These are phyloP conservation scores for Sarocladium oryzae DNA, from an alignment of 2,329 filamentous ascomycete genomes.

Conservation along the genomic window DNA sequence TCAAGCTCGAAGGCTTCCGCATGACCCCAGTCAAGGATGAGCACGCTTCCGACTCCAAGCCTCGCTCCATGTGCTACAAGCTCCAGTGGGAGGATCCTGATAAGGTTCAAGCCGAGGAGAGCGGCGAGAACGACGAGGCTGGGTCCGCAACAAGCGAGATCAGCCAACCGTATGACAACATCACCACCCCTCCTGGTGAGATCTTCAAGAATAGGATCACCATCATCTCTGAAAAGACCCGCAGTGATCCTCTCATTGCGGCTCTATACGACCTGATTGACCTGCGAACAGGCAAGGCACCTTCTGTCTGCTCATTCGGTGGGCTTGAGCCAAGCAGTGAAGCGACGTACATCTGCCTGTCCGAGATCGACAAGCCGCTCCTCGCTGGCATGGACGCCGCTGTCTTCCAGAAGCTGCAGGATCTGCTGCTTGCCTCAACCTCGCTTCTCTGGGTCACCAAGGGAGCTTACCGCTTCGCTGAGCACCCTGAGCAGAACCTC, in stretches of 20 bases:
- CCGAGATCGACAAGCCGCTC: slow-evolving; percentile 37
- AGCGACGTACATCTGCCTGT: slow-evolving; percentile 31
- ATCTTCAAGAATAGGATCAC: slow-evolving; percentile 13
- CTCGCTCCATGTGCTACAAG: slow-evolving; percentile 34
- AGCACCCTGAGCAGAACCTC: slow-evolving; percentile 27
- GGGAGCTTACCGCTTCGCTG: slow-evolving; percentile 25
- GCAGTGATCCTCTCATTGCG: slow-evolving; percentile 14
- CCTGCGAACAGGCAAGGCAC: slow-evolving; percentile 15
- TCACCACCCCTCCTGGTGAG: slow-evolving; percentile 11
- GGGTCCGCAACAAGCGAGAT: slow-evolving; percentile 10
- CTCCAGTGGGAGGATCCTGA: slow-evolving; percentile 33
- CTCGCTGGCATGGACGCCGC: slow-evolving; percentile 31
- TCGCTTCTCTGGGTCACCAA: slow-evolving; percentile 29
- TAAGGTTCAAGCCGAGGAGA: slow-evolving; percentile 19
- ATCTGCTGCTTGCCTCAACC: slow-evolving; percentile 21
- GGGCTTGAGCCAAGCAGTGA: slow-evolving; percentile 12
- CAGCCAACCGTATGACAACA: slow-evolving; percentile 7
- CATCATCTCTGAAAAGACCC: slow-evolving; percentile 18
- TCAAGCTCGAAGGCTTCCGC: slow-evolving; percentile 29
- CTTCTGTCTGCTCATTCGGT: slow-evolving; percentile 15
- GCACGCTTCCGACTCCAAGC: slow-evolving; percentile 12
- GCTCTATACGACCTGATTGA: slow-evolving; percentile 18
- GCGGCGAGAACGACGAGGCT: background rate
- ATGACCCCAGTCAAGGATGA: slow-evolving; percentile 36
- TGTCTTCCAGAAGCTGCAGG: slow-evolving; percentile 29